These are phyloP conservation scores for Haematococcus lacustris DNA, from an alignment of 139 green algal species.

Conservation along the genomic window DNA sequence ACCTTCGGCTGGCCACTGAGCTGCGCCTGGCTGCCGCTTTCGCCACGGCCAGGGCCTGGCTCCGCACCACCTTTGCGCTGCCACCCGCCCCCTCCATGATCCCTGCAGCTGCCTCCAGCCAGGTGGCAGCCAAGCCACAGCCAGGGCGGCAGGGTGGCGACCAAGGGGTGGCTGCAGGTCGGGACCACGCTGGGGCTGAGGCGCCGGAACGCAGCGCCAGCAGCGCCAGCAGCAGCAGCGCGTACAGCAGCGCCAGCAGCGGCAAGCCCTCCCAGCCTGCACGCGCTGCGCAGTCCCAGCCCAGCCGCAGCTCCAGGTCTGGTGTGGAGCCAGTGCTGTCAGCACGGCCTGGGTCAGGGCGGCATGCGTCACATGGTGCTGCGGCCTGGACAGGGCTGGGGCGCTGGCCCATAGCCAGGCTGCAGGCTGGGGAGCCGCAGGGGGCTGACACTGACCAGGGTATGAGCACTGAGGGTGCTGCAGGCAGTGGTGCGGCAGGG, in stretches of 20 bases:
- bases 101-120: not conserved
- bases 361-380: no score
- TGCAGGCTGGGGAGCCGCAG: no score
- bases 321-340: no score
- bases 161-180: not conserved
- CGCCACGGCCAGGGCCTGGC: constrained; percentile 14
- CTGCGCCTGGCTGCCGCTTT: constrained; percentile 46
- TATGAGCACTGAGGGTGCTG: no score
- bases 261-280: no score
- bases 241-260: no score
- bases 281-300: no score
- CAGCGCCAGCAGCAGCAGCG: not conserved
- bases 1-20: constrained; percentile 47
- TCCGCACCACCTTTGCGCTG: constrained; percentile 27
- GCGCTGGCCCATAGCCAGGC: no score
- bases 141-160: not conserved
- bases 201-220: not conserved
- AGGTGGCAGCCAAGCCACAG: not conserved
- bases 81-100: not conserved
- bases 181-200: not conserved
- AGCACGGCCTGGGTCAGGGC: no score
- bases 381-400: no score
- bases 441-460: no score
- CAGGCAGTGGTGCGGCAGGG: no score
- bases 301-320: not conserved